Evolutionary conservation across 768 basidiomycete genomes (phyloP).

Genomic region (Rubroboletus pulcherrimus): DNA sequence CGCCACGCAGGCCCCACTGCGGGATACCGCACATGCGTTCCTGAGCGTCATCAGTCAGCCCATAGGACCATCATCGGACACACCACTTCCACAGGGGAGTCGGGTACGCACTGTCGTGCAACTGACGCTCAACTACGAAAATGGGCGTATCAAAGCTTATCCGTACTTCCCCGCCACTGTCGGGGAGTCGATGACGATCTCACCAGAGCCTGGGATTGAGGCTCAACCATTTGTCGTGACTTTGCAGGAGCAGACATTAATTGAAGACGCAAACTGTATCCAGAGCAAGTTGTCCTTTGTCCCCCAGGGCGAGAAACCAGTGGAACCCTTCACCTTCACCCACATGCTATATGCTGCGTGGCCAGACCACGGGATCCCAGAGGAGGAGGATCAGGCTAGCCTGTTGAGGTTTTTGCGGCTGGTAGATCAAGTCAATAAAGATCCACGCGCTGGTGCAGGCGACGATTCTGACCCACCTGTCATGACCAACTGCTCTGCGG

Average conservation of each 20-base stretch:
- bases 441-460: slow-evolving; percentile 25
- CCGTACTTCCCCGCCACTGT: slow-evolving; percentile 65
- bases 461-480: slow-evolving; percentile 67
- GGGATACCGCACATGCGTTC: slow-evolving; percentile 67
- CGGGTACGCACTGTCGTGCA: slow-evolving; percentile 77
- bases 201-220: slow-evolving; percentile 41
- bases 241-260: slow-evolving; percentile 40
- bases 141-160: slow-evolving; percentile 68
- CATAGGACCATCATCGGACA: slow-evolving; percentile 32
- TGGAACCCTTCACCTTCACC: slow-evolving; percentile 49
- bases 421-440: slow-evolving; percentile 61
- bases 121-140: slow-evolving; percentile 70
- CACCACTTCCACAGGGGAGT: slow-evolving; percentile 30
- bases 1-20: slow-evolving; percentile 79
- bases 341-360: slow-evolving; percentile 74
- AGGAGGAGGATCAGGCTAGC: slow-evolving; percentile 52
- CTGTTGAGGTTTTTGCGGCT: slow-evolving; percentile 60
- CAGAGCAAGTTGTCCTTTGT: slow-evolving; percentile 57
- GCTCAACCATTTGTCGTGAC: slow-evolving; percentile 54
- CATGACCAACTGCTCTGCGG: slow-evolving; percentile 83
- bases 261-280: slow-evolving; percentile 58
- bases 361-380: slow-evolving; percentile 85
- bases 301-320: slow-evolving; percentile 30
- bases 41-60: slow-evolving; percentile 64
- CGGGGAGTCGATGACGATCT: slow-evolving; percentile 48